These are phyloP conservation scores for Chlamydomonas asymmetrica DNA, from an alignment of 139 green algal genomes.

Conservation along the genomic window DNA sequence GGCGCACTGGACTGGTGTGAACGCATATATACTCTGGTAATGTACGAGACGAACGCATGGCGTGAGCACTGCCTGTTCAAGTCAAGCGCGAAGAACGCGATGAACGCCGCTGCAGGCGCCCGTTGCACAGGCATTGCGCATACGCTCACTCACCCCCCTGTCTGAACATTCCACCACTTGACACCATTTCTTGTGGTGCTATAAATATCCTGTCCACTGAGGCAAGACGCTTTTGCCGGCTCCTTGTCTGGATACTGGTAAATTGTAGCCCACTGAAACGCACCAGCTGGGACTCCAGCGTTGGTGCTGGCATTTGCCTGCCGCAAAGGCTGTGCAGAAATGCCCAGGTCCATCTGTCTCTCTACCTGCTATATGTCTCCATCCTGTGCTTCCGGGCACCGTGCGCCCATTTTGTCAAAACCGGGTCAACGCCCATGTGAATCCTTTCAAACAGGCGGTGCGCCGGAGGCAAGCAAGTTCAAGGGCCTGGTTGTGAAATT, in stretches of 20 bases:
- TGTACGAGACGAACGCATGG: not conserved
- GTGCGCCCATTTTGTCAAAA: too few species aligned
- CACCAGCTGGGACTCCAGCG: constrained; percentile 12
- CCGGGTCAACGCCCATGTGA: too few species aligned
- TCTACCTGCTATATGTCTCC: too few species aligned
- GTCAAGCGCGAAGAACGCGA: not conserved
- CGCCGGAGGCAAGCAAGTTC: too few species aligned
- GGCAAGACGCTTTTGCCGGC: constrained; percentile 6
- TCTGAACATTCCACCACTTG: not conserved
- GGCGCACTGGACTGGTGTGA: too few species aligned
- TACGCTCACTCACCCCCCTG: not conserved
- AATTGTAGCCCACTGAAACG: constrained; percentile 34
- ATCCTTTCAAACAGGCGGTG: too few species aligned
- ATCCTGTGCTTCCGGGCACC: too few species aligned
- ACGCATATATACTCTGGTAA: too few species aligned
- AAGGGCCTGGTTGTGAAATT: too few species aligned
- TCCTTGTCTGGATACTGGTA: constrained; percentile 42
- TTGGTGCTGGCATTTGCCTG: not conserved
- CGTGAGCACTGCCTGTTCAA: not conserved
- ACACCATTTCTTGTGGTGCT: too few species aligned
- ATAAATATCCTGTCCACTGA: too few species aligned
- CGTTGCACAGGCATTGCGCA: not conserved
- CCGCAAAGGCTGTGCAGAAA: constrained; percentile 1
- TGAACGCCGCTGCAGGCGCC: not conserved
- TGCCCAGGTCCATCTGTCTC: constrained; percentile 3